phyloP scores from a whole-genome alignment of 179 eudicot species.

The Drosera spatulata region DNA sequence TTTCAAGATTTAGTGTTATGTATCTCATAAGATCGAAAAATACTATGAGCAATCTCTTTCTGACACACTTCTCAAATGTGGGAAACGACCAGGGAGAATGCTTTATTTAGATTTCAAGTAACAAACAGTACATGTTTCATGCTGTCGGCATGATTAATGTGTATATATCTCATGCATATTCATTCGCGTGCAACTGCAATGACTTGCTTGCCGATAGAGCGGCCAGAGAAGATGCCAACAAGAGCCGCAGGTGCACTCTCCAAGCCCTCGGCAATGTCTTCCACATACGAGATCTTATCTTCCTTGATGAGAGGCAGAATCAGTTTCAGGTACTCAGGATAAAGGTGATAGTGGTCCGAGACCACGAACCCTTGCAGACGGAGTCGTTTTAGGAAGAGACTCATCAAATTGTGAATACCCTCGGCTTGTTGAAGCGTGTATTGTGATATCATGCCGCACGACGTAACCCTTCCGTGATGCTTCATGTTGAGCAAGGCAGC shows the following conservation, averaged over 20 bases:
- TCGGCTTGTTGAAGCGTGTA: conserved; percentile 42
- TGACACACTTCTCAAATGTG: too few species aligned
- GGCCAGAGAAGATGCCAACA: conserved; percentile 37
- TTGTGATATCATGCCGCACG: conserved; percentile 65
- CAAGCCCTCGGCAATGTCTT: conserved; percentile 46
- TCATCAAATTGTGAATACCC: conserved; percentile 32
- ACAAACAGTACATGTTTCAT: too few species aligned
- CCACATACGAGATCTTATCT: conserved; percentile 35
- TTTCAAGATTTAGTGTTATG: too few species aligned
- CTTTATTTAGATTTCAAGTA: too few species aligned
- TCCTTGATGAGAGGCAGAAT: conserved; percentile 32
- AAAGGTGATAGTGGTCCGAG: conserved; percentile 29
- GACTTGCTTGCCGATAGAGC: conserved; percentile 51
- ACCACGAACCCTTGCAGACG: conserved; percentile 39
- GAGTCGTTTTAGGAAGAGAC: conserved; percentile 17
- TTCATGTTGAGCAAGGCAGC: conserved; percentile 53
- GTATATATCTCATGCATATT: not conserved
- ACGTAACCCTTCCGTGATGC: conserved; percentile 34
- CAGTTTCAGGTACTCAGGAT: conserved; percentile 38
- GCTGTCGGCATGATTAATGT: too few species aligned
- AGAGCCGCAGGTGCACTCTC: conserved; percentile 52
- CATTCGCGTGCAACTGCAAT: conserved; percentile 33
- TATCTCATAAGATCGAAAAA: too few species aligned
- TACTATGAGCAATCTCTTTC: too few species aligned
- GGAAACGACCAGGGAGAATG: too few species aligned